These are phyloP conservation scores for Laetiporus sulphureus DNA, from an alignment of 1,284 basidiomycete genomes.

Conservation along the genomic window DNA sequence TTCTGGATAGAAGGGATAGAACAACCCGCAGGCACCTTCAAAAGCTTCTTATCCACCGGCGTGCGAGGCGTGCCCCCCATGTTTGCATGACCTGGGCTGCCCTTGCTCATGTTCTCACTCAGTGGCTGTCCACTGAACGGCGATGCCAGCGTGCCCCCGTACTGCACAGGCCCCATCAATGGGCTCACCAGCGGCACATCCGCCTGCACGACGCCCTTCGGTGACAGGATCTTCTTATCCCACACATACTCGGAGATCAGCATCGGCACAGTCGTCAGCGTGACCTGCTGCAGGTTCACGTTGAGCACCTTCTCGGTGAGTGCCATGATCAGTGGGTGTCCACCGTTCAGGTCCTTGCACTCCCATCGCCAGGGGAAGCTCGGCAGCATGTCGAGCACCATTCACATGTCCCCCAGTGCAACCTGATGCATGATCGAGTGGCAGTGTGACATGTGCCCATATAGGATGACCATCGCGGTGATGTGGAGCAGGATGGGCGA, in stretches of 20 bases:
- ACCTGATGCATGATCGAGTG: slow-evolving; percentile 52
- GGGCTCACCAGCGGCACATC: slow-evolving; percentile 17
- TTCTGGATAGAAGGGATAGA: slow-evolving; percentile 72
- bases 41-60: slow-evolving; percentile 29
- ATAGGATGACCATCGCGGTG: slow-evolving; percentile 80
- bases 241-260: slow-evolving; percentile 64
- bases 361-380: slow-evolving; percentile 85
- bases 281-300: slow-evolving; percentile 55
- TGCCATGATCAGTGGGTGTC: slow-evolving; percentile 70
- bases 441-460: slow-evolving; percentile 72
- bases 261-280: slow-evolving; percentile 47
- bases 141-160: slow-evolving; percentile 11
- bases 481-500: slow-evolving; percentile 80
- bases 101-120: slow-evolving; percentile 3
- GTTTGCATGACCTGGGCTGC: slow-evolving; percentile 5
- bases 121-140: slow-evolving; percentile 9
- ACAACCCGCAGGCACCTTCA: slow-evolving; percentile 58
- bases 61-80: slow-evolving; percentile 3
- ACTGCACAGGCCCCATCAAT: slow-evolving; percentile 20
- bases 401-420: slow-evolving; percentile 73
- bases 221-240: slow-evolving; percentile 39
- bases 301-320: slow-evolving; percentile 71
- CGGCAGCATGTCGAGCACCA: slow-evolving; percentile 78
- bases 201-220: slow-evolving; percentile 11
- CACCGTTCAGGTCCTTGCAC: slow-evolving; percentile 66